Evolutionary conservation across 768 basidiomycete species (phyloP), one percentile per base, ranked within the genome.

Genomic region (Pleurotus djamor): DNA sequence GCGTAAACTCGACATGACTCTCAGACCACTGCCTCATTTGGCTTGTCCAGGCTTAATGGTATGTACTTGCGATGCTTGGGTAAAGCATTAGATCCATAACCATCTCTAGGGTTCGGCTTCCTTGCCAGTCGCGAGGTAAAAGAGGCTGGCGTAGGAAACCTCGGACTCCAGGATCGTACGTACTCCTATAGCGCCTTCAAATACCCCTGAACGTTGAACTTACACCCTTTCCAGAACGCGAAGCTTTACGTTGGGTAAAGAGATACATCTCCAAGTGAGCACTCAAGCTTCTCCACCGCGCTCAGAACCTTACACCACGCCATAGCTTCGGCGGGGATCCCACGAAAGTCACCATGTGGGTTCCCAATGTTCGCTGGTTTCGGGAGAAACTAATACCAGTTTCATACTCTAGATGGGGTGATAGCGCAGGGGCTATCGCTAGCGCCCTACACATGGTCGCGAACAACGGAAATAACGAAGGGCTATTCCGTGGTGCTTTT

Each of bases 141-240:
- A 52, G 69, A 67, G 0, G 81, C 75, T 1, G 75, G 75, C 6
- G 72, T 79, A 12, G 81, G 79, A 5, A 88, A 88, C 63, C 69
- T 86, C 6, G 87, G 86, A 4, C 72, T 89, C 32, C 77, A 76
- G 64, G 86, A 88, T 69, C 83, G 81, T 83, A 64, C 63, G 79
- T 71, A 5, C 68, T 3, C 6, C 9, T 44, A 5, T 13, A 5
- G 35, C 5, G 32, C 13, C 43, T 60, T 58, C 47, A 58, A 12
- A 2, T 35, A 28, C 3, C 37, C 8, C 12, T 13, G 41, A 48
- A 2, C 21, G 54, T 64, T 68, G 4, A 62, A 65, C 41, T 13
- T 44, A 5, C 1, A 8, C 14, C 21, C 21, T 28, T 28, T 48
- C 28, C 68, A 86, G 80, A 83, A 64, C 76, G 82, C 4, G 69